Base-by-base conservation (phyloP, 768 basidiomycete genomes). In the Rhizopogon rudus region DNA sequence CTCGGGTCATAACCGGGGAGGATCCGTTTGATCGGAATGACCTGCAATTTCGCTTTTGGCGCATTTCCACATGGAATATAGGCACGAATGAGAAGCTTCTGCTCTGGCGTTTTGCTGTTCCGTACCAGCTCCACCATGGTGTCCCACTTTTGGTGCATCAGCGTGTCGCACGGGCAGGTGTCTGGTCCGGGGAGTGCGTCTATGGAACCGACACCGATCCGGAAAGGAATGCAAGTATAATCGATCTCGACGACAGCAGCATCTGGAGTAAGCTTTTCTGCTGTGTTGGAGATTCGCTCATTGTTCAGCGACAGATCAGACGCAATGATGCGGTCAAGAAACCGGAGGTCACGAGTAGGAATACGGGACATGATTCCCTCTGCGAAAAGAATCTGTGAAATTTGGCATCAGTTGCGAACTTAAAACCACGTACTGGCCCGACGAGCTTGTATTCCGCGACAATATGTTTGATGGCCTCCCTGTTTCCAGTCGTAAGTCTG, bases 401-500 rank as follows among this genome's bases (percentile, higher is more conserved):
- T 33, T 16, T 16, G 51, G 44, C 8, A 29, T 49, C 45, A 52
- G 9, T 52, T 25, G 16, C n/a, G 14, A 52, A 20, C 12, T 13
- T 29, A 28, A 25, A 25, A 41, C 45, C 35, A 42, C 66, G 51
- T 20, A 68, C 67, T 50, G 40, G 64, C 60, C 41, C 58, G 64
- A 40, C 64, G 62, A 16, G 58, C 59, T 53, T 68, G 67, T 29
- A 68, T 68, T 40, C 62, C 62, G 16, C 52, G 59, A 37, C 67
- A 68, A 42, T 68, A 61, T 40, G 48, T 59, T 54, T 53, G 58
- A 52, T 70, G 67, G 3, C 57, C 54, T 10, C 68, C 67, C n/a
- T 58, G 55, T 53, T 60, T 68, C 67, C 67, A 68, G 39, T 68
- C 67, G 48, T 66, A 60, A 0, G 54, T 63, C 44, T 68, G 68